phyloP scores from a whole-genome alignment of 208 protist genomes.

The Trypanosomatidae sp. region DNA sequence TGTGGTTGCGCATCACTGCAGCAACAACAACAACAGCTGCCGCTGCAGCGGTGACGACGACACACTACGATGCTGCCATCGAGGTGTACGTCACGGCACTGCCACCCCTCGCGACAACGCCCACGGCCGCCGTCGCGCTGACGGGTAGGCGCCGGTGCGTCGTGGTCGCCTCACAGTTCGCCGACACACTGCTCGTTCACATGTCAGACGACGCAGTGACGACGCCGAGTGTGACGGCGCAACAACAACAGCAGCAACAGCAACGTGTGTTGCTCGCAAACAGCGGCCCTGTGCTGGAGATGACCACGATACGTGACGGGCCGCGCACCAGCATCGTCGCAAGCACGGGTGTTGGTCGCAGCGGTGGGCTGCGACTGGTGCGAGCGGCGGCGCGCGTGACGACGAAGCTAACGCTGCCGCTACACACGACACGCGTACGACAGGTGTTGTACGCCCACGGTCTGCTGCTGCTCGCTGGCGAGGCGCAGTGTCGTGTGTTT shows the following conservation, averaged over 20 bases:
- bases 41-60: too few species aligned
- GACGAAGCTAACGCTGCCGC: conserved; percentile 4
- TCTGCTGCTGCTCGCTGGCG: conserved; percentile 5
- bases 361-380: conserved; percentile 53
- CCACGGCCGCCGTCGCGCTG: conserved; percentile 13
- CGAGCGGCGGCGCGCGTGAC: conserved; percentile 40
- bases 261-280: conserved; percentile 8
- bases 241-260: background rate
- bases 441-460: conserved; percentile 6
- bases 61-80: background rate
- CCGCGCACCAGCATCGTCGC: conserved; percentile 42
- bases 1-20: too few species aligned
- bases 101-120: conserved; percentile 8
- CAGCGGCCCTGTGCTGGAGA: conserved; percentile 61
- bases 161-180: conserved; percentile 42
- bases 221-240: conserved; percentile 13
- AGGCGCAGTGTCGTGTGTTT: conserved; percentile 6
- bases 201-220: background rate
- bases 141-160: conserved; percentile 6
- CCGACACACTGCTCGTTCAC: conserved; percentile 29
- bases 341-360: conserved; percentile 37
- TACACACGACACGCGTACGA: conserved; percentile 1
- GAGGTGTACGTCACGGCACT: background rate
- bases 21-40: too few species aligned
- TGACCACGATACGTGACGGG: conserved; percentile 29